Percentiles rank a stretch among this genome's conserved stretches.
Conservation (phyloP, 768 basidiomycete genomes). For the Lactarius quietus region DNA sequence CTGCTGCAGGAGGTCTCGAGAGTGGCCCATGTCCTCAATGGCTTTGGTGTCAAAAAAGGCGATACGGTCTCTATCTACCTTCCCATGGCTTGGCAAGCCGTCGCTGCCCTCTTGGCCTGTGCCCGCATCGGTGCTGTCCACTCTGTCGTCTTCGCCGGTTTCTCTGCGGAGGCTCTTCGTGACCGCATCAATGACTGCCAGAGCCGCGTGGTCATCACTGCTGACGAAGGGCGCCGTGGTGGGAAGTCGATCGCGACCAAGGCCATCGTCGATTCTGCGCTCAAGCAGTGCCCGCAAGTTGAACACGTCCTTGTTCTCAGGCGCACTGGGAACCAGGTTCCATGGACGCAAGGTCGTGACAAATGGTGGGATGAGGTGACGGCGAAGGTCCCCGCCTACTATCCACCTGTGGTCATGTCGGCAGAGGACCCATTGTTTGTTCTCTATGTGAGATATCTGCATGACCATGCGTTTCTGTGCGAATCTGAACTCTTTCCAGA, state of each 20-base stretch:
- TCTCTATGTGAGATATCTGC: constrained; percentile 73
- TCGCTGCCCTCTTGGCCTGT: constrained; percentile 95
- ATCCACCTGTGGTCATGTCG: constrained; percentile 82
- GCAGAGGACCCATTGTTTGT: constrained; percentile 98
- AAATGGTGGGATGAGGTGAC: constrained; percentile 97
- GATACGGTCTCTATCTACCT: constrained; percentile 93
- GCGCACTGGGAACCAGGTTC: constrained; percentile 79
- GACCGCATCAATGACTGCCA: constrained; percentile 90
- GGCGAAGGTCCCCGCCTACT: constrained; percentile 79
- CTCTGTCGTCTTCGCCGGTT: constrained; percentile 97
- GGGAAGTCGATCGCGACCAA: constrained; percentile 95
- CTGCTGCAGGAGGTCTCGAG: constrained; percentile 87
- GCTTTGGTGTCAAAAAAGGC: constrained; percentile 89
- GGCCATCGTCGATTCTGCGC: constrained; percentile 87
- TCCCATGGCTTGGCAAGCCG: constrained; percentile 94
- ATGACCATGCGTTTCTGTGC: background rate
- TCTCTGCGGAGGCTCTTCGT: constrained; percentile 90
- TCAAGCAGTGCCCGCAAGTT: constrained; percentile 79
- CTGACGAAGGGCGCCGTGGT: constrained; percentile 90
- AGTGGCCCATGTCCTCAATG: constrained; percentile 89
- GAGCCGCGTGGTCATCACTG: constrained; percentile 89
- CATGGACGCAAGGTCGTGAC: constrained; percentile 82
- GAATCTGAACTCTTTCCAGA: constrained; percentile 44
- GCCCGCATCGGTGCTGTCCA: constrained; percentile 96
- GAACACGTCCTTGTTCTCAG: constrained; percentile 88